Base-by-base conservation (phyloP, 208 protist genomes). In the Novymonas esmeraldas region DNA sequence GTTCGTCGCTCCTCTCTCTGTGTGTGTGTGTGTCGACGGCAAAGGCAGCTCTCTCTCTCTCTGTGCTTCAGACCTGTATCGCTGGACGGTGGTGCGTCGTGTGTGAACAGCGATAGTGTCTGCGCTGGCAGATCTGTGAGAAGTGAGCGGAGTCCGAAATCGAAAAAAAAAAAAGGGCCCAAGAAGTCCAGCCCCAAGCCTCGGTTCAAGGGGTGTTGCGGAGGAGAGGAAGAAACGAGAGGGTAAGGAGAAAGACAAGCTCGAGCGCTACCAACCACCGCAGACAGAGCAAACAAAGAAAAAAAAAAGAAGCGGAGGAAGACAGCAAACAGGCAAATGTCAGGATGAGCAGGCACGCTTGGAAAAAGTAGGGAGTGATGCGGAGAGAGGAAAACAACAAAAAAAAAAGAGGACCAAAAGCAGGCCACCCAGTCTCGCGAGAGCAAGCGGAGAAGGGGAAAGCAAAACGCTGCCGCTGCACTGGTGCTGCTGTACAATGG, bases 211-310 rank as follows among this genome's bases (percentile, higher is more conserved):
- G n/a, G n/a, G 5, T 9, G 11, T 54, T 7, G 49, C 49, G 26
- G 10, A 54, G n/a, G 26, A 54, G 26, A 70, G 18, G 54, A 41
- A 54, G 39, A 66, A 34, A 54, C 11, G 49, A 34, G 41, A 16
- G 6, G 20, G 24, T 24, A 10, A 45, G 45, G 36, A 28, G n/a
- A 56, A 29, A 55, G 24, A 39, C n/a, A 38, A 39, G 18, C 16
- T 34, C 10, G 18, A 13, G n/a, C 3, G 34, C 4, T 33, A 49
- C 26, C 10, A 26, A 33, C 9, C 10, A 72, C n/a, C 31, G 20
- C 28, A 38, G 33, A 18, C 52, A 67, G 6, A 59, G 26, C 6
- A 56, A 59, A 18, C 22, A 70, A 33, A 49, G 63, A 39, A 6
- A 50, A 61, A 11, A 36, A 26, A 48, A 54, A 59, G 31, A 31